Conservation (phyloP, 495 filamentous ascomycete species). For the Penicillium roqueforti region DNA sequence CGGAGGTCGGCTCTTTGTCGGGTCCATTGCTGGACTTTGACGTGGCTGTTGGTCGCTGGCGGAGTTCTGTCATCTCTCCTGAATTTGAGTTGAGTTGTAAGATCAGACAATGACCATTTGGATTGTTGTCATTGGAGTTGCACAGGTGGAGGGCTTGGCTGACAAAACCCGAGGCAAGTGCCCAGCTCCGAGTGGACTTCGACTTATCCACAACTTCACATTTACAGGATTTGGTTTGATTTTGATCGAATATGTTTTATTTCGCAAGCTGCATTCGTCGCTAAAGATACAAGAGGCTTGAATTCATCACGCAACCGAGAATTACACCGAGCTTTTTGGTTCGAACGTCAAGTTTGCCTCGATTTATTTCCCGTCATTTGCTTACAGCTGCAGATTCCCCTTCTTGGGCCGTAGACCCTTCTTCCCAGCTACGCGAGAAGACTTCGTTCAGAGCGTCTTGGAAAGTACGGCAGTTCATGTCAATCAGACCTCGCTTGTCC, state of each 20-base stretch:
- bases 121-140: neutral
- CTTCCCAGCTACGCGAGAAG: constrained; percentile 49
- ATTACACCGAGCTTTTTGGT: neutral
- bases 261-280: neutral
- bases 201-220: neutral
- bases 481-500: constrained; percentile 55
- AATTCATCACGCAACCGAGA: neutral
- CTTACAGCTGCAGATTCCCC: neutral
- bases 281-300: neutral
- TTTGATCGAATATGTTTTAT: neutral
- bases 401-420: constrained; percentile 11
- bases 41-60: constrained; percentile 29
- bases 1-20: constrained; percentile 10
- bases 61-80: constrained; percentile 38
- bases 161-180: neutral
- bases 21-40: constrained; percentile 10
- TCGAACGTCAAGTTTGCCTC: neutral
- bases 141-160: neutral
- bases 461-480: constrained; percentile 59
- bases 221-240: neutral
- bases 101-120: neutral
- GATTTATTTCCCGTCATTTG: neutral
- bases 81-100: neutral
- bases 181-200: neutral
- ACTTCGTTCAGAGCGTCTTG: constrained; percentile 56